Base-by-base conservation (phyloP, 371 early-diverging fungal genomes). In the Mucor piriformis region DNA sequence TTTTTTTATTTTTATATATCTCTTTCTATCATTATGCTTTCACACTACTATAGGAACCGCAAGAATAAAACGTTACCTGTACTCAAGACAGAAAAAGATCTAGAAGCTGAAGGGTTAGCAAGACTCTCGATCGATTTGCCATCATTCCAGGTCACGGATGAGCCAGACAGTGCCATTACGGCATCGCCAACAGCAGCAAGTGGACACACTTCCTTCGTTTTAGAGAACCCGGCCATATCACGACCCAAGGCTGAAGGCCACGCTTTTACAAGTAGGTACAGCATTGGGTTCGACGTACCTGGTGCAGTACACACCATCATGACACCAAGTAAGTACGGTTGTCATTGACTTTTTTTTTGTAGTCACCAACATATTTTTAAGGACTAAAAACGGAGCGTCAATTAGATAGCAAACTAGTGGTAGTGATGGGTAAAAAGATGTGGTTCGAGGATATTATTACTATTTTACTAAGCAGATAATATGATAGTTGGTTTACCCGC, bases 401-500 rank as follows among this genome's bases (percentile, higher is more conserved):
- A 27, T 35, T 72, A 11, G 81, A 81, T 61, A 76, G 71, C 27
- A 87, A 85, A 66, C 52, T 85, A 37, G 85, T 82, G 6, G 82
- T 87, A 20, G 73, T 85, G 32, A 87, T 87, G 88, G 86, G 88
- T 85, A 83, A 79, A 44, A 33, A 5, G 12, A 40, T 21, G 11
- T 33, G 11, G 5, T 6, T 33, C 33, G 11, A 33, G 11, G 11
- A 33, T 33, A 11, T 33, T 33, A 6, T 33, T 33, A 33, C 33
- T 33, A 33, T 6, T 16, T 18, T 10, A n/a, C 44, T 51, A 20
- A 42, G 24, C 29, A 35, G 42, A 35, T 54, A n/a, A n/a, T n/a
- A 25, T 35, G 0, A 21, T 53, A 88, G 91, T 92, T 42, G 95
- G 95, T 5, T 70, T 95, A 49, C 95, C 95, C 16, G 95, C 94